Evolutionary conservation across 306 rosid species (phyloP).

Genomic region (Argentina anserina): DNA sequence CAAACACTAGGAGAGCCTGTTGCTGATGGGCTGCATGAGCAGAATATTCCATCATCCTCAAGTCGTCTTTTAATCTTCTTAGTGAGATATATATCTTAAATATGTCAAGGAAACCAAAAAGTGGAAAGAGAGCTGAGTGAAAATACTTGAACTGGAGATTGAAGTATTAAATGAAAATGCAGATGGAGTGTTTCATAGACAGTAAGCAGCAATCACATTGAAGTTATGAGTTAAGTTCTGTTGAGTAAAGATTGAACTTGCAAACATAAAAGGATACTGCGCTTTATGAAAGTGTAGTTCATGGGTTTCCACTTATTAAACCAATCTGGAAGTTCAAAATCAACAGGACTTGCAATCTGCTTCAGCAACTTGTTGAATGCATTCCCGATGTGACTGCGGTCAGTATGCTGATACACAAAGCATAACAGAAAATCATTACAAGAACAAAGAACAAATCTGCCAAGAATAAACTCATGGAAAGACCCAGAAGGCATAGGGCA

Average conservation of each 20-base stretch:
- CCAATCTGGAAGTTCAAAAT: slow-evolving; percentile 86
- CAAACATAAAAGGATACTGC: slow-evolving; percentile 74
- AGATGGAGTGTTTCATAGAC: not conserved
- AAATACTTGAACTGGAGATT: not conserved
- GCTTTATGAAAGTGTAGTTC: slow-evolving; percentile 66
- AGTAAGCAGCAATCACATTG: not conserved
- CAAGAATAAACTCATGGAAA: not conserved
- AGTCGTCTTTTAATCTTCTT: slow-evolving; percentile 74
- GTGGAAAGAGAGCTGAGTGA: slow-evolving; percentile 16
- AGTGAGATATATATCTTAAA: slow-evolving; percentile 69
- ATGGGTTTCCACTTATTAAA: slow-evolving; percentile 50
- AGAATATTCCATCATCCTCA: slow-evolving; percentile 94
- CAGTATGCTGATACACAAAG: slow-evolving; percentile 50
- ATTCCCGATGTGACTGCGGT: slow-evolving; percentile 41
- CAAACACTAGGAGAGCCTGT: slow-evolving; percentile 64
- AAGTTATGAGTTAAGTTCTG: not conserved
- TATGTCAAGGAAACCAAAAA: slow-evolving; percentile 31
- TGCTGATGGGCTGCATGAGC: slow-evolving; percentile 60
- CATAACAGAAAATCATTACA: too few relatives aligned
- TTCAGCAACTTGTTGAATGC: slow-evolving; percentile 70
- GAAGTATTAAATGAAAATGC: not conserved
- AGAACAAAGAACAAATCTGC: too few relatives aligned
- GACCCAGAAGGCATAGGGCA: not conserved
- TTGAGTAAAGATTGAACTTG: not conserved
- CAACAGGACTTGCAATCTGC: slow-evolving; percentile 68